phyloP scores from a whole-genome alignment of 331 rosid genomes.

The Acacia concinna region DNA sequence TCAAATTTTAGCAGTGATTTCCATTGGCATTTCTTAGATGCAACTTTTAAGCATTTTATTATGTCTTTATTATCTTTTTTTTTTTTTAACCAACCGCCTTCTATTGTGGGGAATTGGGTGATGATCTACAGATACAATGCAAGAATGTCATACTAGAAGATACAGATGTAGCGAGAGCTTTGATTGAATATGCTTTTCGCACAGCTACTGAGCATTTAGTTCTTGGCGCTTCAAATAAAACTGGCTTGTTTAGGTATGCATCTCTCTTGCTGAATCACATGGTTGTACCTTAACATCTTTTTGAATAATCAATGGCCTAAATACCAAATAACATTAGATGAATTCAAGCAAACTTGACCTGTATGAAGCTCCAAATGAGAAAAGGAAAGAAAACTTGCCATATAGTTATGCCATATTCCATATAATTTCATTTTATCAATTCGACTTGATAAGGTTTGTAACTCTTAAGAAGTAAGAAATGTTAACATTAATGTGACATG shows the following conservation, averaged over 20 bases:
- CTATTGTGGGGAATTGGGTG: neutral
- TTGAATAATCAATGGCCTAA: neutral
- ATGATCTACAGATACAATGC: neutral
- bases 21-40: neutral
- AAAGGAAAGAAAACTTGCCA: neutral
- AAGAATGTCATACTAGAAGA: neutral
- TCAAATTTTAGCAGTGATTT: neutral
- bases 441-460: neutral
- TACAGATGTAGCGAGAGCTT: conserved; percentile 2
- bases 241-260: neutral
- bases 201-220: neutral
- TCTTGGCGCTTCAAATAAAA: neutral
- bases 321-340: neutral
- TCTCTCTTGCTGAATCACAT: neutral
- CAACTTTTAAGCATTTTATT: neutral
- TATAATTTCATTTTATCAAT: neutral
- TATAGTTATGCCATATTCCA: neutral
- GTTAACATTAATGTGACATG: too few species aligned
- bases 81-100: neutral
- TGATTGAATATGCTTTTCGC: neutral
- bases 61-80: neutral
- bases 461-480: neutral
- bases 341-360: neutral
- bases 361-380: neutral
- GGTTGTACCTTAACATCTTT: neutral